Conservation (phyloP, 805 yeast species). For the Nakazawaea anatomiae region DNA sequence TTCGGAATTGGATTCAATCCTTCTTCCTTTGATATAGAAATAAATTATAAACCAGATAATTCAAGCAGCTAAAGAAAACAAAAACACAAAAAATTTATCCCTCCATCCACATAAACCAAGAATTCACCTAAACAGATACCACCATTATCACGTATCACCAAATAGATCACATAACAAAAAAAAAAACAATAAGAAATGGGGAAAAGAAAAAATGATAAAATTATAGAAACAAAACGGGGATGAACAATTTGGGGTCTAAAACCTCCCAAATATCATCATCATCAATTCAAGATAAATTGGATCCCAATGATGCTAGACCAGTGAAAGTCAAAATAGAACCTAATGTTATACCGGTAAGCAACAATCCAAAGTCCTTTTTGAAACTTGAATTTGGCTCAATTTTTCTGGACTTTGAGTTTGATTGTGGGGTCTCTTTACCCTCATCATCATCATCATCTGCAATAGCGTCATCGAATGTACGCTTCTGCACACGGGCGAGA, state of each 20-base stretch:
- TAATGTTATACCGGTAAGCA: conserved; percentile 4
- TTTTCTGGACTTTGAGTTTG: not conserved
- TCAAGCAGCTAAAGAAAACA: too few relatives aligned
- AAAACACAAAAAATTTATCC: too few relatives aligned
- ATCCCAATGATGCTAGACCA: conserved; percentile 5
- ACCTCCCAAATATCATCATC: too few relatives aligned
- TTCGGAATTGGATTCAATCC: too few relatives aligned
- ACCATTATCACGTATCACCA: too few relatives aligned
- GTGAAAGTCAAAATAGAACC: conserved; percentile 7
- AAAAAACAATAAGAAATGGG: too few relatives aligned
- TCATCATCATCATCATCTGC: not conserved
- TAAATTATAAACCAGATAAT: too few relatives aligned
- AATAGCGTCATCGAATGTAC: not conserved
- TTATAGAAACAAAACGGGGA: not conserved
- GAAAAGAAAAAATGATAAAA: not conserved
- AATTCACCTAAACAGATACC: too few relatives aligned
- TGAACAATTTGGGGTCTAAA: too few relatives aligned
- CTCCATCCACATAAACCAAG: too few relatives aligned
- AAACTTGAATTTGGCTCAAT: not conserved
- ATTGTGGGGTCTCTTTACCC: not conserved
- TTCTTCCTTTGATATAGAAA: too few relatives aligned
- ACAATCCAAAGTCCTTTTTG: conserved; percentile 2
- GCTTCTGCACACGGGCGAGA: not conserved
- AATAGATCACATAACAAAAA: too few relatives aligned
- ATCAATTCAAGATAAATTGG: not conserved